These are phyloP conservation scores for Ceratonia siliqua DNA, from an alignment of 306 rosid genomes.

Conservation along the genomic window DNA sequence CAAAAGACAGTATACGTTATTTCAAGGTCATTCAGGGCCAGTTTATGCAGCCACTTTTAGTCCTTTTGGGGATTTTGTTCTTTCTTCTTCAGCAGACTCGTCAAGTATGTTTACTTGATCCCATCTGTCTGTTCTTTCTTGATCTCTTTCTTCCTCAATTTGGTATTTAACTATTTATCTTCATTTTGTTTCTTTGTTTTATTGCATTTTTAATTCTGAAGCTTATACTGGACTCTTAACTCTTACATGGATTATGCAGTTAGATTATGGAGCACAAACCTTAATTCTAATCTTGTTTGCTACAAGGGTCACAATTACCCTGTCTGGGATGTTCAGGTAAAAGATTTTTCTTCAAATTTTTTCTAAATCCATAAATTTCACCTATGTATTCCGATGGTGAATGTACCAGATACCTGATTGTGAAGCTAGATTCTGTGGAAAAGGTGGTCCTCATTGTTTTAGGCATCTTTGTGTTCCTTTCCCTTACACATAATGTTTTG, in stretches of 20 bases:
- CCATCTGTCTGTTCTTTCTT: slow-evolving; percentile 19
- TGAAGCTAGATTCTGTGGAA: not conserved
- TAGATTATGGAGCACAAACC: slow-evolving; percentile 90
- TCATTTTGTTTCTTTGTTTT: no score
- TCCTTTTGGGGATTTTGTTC: slow-evolving; percentile 86
- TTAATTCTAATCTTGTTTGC: slow-evolving; percentile 92
- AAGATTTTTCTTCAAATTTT: slow-evolving; percentile 24
- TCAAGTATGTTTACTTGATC: slow-evolving; percentile 59
- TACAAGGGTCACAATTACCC: slow-evolving; percentile 99
- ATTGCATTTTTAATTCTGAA: slow-evolving; percentile 20
- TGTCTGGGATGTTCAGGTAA: slow-evolving; percentile 99
- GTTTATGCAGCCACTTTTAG: slow-evolving; percentile 85
- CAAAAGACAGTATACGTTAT: slow-evolving; percentile 71
- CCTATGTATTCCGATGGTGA: slow-evolving; percentile 19
- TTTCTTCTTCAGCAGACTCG: slow-evolving; percentile 92
- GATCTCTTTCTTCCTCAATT: no score
- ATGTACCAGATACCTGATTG: not conserved
- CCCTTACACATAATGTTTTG: not conserved
- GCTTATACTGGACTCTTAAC: not conserved
- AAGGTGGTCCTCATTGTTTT: not conserved
- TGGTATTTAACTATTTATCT: no score
- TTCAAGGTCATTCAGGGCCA: slow-evolving; percentile 99
- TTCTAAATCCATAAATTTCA: not conserved
- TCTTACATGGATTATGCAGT: slow-evolving; percentile 57
- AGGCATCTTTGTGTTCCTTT: not conserved